A percentile compares a stretch with the other conserved stretches of the same genome.
These are phyloP conservation scores for Cryoendolithus antarcticus DNA, from an alignment of 2,329 filamentous ascomycete genomes.

Conservation along the genomic window DNA sequence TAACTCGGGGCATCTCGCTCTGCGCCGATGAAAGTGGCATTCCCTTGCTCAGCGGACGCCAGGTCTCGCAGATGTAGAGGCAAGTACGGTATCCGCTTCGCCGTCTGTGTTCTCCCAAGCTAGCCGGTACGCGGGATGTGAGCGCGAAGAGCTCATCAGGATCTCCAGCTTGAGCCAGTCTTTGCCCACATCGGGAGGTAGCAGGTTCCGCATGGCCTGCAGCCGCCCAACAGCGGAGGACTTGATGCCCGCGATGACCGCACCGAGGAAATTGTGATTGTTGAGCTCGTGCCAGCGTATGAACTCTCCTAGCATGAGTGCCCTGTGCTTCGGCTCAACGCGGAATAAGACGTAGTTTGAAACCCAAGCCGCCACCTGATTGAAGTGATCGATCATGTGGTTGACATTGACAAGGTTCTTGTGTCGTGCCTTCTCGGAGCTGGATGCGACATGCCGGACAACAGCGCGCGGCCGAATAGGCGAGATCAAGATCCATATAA, in stretches of 20 bases:
- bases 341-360: constrained; percentile 55
- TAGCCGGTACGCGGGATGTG: constrained; percentile 87
- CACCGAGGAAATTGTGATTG: constrained; percentile 95
- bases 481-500: constrained; percentile 81
- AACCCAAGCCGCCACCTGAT: constrained; percentile 45
- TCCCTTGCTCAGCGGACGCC: constrained; percentile 84
- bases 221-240: constrained; percentile 77
- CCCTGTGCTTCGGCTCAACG: constrained; percentile 92
- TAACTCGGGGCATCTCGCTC: constrained; percentile 47
- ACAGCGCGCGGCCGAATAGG: constrained; percentile 87
- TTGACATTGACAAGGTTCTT: constrained; percentile 77
- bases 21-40: constrained; percentile 69
- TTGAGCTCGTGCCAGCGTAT: constrained; percentile 85
- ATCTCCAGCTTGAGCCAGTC: constrained; percentile 80
- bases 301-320: constrained; percentile 84
- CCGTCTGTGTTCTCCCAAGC: constrained; percentile 92
- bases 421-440: constrained; percentile 40
- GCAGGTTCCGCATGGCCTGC: constrained; percentile 62
- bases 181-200: constrained; percentile 60
- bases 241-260: constrained; percentile 84
- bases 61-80: constrained; percentile 82
- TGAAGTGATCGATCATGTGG: constrained; percentile 78
- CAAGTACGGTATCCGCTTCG: constrained; percentile 85
- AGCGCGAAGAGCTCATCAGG: constrained; percentile 85
- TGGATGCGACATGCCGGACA: constrained; percentile 67